Percentiles rank a stretch among this genome's conserved stretches.
Conservation (phyloP, 768 basidiomycete species). For the Arthromyces matolae region DNA sequence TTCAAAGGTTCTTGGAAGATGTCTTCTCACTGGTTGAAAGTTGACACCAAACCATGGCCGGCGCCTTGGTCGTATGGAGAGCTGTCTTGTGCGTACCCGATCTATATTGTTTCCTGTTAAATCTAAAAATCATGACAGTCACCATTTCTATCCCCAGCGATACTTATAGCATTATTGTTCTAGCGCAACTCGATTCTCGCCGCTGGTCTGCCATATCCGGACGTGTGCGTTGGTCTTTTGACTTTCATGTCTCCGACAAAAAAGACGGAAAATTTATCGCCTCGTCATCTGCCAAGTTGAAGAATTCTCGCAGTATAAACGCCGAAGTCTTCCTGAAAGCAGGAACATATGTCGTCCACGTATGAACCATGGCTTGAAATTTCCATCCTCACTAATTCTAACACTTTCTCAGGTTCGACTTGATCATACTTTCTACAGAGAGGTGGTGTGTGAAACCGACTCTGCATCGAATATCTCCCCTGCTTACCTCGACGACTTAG, state of each 20-base stretch:
- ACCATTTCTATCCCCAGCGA: neutral
- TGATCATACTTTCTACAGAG: neutral
- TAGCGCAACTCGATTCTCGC: neutral
- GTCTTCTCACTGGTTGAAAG: slow-evolving; percentile 36
- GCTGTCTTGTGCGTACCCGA: neutral
- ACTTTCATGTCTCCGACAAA: neutral
- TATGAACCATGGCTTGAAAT: neutral
- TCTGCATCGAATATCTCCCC: too few species aligned
- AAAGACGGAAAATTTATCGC: neutral
- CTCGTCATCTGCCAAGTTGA: neutral
- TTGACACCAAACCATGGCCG: neutral
- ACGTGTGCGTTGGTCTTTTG: neutral
- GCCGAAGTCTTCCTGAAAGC: neutral
- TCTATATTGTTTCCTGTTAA: neutral
- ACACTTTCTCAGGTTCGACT: neutral
- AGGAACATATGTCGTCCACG: slow-evolving; percentile 2
- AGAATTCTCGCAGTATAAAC: neutral
- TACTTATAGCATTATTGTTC: neutral
- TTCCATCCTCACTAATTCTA: neutral
- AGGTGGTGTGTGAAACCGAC: neutral
- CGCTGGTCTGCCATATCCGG: neutral
- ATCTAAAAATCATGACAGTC: neutral
- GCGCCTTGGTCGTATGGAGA: neutral
- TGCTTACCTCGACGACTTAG: too few species aligned
- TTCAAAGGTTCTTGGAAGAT: slow-evolving; percentile 36